Percentiles rank a stretch among this genome's conserved stretches.
phyloP scores from a whole-genome alignment of 768 basidiomycete genomes.

The Pleurotus djamor region DNA sequence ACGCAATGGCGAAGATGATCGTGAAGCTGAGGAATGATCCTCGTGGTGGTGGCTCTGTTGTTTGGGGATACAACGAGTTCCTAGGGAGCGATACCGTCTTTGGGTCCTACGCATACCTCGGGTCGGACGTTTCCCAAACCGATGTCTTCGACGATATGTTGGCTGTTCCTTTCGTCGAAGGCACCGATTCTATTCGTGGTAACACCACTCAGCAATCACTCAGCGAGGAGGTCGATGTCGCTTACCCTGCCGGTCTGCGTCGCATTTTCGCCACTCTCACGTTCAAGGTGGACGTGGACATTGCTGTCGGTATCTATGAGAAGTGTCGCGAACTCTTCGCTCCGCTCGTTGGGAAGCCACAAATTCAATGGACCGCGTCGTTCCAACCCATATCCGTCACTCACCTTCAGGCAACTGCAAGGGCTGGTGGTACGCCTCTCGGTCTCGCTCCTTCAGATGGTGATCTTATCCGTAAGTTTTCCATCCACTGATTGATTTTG shows the following conservation, averaged over 20 bases:
- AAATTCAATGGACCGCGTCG: conserved; percentile 1
- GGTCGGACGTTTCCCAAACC: background rate
- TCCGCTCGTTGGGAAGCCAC: background rate
- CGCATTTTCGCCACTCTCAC: conserved; percentile 6
- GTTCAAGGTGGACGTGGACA: background rate
- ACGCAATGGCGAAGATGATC: conserved; percentile 3
- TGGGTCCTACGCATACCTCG: background rate
- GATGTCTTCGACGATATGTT: conserved; percentile 4
- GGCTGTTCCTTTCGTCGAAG: background rate
- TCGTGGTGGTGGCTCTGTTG: conserved; percentile 1
- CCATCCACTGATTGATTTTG: background rate
- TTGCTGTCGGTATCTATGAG: conserved; percentile 3
- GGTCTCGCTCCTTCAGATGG: conserved; percentile 7
- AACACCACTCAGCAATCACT: conserved; percentile 4
- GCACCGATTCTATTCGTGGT: background rate
- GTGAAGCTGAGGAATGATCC: conserved; percentile 2
- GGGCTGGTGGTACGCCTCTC: conserved; percentile 3
- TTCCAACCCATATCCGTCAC: conserved; percentile 4
- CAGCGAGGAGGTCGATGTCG: background rate
- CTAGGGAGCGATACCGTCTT: conserved; percentile 1
- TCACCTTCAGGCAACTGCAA: background rate
- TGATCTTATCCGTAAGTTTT: conserved; percentile 10
- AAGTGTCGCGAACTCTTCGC: conserved; percentile 1
- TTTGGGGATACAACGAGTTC: conserved; percentile 3
- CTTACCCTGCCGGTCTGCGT: background rate